Base-by-base conservation (phyloP, 345 rosid genomes). In the Eucalyptus regnans region DNA sequence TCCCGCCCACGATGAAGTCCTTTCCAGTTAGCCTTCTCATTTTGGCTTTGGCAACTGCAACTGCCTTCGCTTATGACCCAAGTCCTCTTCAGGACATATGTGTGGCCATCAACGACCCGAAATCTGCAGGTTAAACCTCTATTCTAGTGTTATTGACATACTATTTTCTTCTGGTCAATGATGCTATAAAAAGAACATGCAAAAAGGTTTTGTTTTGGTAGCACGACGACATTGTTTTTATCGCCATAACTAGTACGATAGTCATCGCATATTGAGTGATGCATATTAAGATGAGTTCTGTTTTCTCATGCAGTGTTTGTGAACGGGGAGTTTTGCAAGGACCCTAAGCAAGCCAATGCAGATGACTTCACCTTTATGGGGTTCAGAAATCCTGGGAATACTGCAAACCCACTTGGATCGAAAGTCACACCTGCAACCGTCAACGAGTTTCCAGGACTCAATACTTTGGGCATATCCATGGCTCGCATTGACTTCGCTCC, bases 251-350 rank as follows among this genome's bases (percentile, higher is more conserved):
- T 33, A 18, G 81, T 5, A 11, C 20, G 25, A 58, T 25, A 58
- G 2, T 58, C n/a, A 33, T 71, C 5, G 1, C 25, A 5, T 18
- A 71, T 33, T 85, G 56, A 85, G 54, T 27, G 16, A 50, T 29
- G 33, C 23, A 50, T 85, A 46, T 44, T 27, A 33, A 71, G 44
- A 33, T 33, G 23, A 71, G 81, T 37, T 71, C 25, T 33, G 81
- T 17, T 71, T 58, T 37, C 33, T 49, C 13, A 29, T 66, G 89
- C 86, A 90, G 93, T 93, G 83, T 93, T 92, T 64, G 93, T 91
- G 81, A 91, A 92, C 68, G 94, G 92, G 41, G 90, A 91, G 83
- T 89, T 93, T 81, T 93, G 93, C 90, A 90, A 90, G 89, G 90
- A 93, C 90, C 94, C 94, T 6, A 90, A 71, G 49, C 88, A 54